Evolutionary conservation across 192 early-diverging fungal genomes (phyloP), one percentile per base, ranked within the genome.

Genomic region (Linnemannia exigua): DNA sequence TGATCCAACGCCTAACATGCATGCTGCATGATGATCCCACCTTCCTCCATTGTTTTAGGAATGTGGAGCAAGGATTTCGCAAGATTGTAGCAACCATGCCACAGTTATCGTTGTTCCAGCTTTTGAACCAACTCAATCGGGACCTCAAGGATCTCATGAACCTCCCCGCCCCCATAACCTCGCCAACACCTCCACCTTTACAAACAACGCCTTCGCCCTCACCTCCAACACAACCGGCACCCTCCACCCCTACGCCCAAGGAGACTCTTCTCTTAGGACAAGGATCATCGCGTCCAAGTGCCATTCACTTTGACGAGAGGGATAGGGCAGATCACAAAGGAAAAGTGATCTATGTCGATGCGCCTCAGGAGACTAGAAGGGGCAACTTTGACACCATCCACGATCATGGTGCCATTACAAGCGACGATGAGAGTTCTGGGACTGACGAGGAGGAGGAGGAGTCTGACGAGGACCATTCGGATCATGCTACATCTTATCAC

Each of bases 361-460:
- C 76, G 16, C 71, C 76, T 16, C 38, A 47, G 25, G 20, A 38
- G 20, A 33, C 47, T 61, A 61, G 54, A 4, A 51, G n/a, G 25
- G 37, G 72, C 17, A 84, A 84, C 44, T 84, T 80, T 81, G 50
- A 84, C 82, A 74, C 54, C 75, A 17, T 84, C 77, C 58, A 84
- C 74, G 80, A 90, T 81, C 77, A 81, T 44, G 74, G 88, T 67
- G 58, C 78, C 70, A 20, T 88, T 67, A 80, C 82, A 6, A 79
- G 76, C 33, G 72, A 74, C 67, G 82, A 84, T 28, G 82, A 84
- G 17, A 31, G 28, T 4, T 63, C 28, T 3, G 77, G 48, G 80
- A 88, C 89, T 70, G 70, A 73, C 46, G 79, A 80, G 33, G 87
- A 89, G 25, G 87, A 87, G 41, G 80, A 80, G 12, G 74, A 82